phyloP scores from a whole-genome alignment of 345 rosid genomes.

The Rhodomyrtus tomentosa region DNA sequence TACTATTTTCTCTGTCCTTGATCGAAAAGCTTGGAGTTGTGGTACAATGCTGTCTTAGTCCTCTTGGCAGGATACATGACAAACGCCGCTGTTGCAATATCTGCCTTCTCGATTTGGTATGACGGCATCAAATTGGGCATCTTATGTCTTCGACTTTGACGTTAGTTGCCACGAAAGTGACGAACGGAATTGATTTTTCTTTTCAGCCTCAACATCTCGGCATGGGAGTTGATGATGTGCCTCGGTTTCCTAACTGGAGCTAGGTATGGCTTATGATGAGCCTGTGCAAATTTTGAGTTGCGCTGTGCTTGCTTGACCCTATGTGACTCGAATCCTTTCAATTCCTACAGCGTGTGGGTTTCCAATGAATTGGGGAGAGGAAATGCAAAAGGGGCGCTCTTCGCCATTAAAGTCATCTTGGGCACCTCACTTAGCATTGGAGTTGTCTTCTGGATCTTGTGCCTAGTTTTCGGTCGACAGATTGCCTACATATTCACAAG shows the following conservation, averaged over 20 bases:
- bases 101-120: constrained; percentile 8
- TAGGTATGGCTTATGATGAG: background rate
- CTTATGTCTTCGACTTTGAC: background rate
- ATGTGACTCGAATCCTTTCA: background rate
- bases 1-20: background rate
- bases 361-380: constrained; percentile 6
- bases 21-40: background rate
- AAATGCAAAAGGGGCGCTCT: background rate
- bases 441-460: background rate
- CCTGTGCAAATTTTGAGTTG: background rate
- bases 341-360: background rate
- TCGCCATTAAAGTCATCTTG: background rate
- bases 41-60: background rate
- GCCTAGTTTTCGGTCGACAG: background rate
- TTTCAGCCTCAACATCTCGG: constrained; percentile 2
- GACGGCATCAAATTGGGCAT: background rate
- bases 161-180: background rate
- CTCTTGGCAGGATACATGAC: constrained; percentile 7
- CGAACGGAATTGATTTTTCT: background rate
- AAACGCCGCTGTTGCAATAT: constrained; percentile 15
- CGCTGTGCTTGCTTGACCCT: background rate
- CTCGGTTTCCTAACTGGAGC: constrained; percentile 1
- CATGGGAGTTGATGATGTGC: constrained; percentile 1
- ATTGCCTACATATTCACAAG: constrained; percentile 2
- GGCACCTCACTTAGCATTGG: background rate